Base-by-base conservation (phyloP, 257 asterid species). In the Ilex aquifolium region DNA sequence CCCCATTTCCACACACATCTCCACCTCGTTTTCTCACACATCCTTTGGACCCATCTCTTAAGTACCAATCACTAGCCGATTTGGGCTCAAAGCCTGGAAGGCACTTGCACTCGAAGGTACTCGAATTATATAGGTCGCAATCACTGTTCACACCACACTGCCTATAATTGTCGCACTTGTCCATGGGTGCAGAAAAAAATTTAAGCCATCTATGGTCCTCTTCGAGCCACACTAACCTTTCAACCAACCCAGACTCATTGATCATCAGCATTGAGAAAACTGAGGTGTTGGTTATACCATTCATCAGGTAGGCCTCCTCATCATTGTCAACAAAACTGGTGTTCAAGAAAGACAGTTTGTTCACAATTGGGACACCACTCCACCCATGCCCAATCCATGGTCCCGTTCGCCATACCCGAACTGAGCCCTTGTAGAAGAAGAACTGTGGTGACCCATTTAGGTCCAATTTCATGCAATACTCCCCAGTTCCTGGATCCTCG, bases 351-450 rank as follows among this genome's bases (percentile, higher is more conserved):
- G 55, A 72, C 10, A 56, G 51, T 0, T 70, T 14, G 27, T 61
- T 62, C 85, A 79, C 76, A 17, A 76, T 82, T 11, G 85, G 80
- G 4, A 76, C 61, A 13, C 82, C 82, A 30, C 69, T 76, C 71
- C 67, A 62, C 10, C 71, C 10, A 36, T 36, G 40, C 7, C 40
- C 40, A 36, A 36, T 36, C 40, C 40, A 36, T 36, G 40, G 40
- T 3, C 92, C 91, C 13, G 75, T 64, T 13, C 79, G 70, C 79
- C 79, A 79, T n/a, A 61, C 14, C 39, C 11, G 60, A 29, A 40
- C 60, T 17, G 57, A 2, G 55, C 48, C 60, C 29, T 32, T 56
- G 8, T 14, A 8, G 49, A 76, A 11, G 48, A 66, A 71, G 5
- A 65, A 52, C 39, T 67, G 71, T 6, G 76, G 65, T 13, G 73